These are phyloP conservation scores for Euphrasia confusa DNA, from an alignment of 257 asterid species.

Conservation along the genomic window DNA sequence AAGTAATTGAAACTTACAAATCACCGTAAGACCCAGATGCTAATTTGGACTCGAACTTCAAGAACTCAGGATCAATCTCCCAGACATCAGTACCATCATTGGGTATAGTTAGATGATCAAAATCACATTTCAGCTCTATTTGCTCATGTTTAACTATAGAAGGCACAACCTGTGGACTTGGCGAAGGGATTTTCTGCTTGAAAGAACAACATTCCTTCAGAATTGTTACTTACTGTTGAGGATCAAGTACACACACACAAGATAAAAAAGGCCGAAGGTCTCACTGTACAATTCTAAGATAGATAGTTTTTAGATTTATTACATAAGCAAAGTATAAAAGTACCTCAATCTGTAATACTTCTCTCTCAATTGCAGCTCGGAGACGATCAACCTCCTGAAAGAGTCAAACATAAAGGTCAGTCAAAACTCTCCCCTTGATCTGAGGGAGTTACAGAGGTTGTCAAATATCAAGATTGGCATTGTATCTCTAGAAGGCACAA, in stretches of 20 bases:
- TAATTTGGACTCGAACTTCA: constrained; percentile 52
- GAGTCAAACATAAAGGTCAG: constrained; percentile 10
- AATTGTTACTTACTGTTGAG: too few relatives aligned
- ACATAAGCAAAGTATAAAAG: constrained; percentile 24
- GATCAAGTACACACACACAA: too few relatives aligned
- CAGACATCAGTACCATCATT: constrained; percentile 68
- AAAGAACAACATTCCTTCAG: too few relatives aligned
- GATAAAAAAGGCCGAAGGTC: too few relatives aligned
- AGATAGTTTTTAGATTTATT: too few relatives aligned
- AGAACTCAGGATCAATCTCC: constrained; percentile 56
- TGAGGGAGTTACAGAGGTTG: constrained; percentile 10
- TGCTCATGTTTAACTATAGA: constrained; percentile 35
- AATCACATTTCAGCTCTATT: constrained; percentile 33
- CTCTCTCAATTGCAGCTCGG: constrained; percentile 54
- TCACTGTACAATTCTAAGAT: too few relatives aligned
- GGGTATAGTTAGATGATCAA: constrained; percentile 48
- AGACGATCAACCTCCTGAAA: constrained; percentile 84
- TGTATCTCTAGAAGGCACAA: too few relatives aligned
- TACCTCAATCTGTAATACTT: constrained; percentile 75
- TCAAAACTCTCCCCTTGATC: neutral
- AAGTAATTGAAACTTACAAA: constrained; percentile 35
- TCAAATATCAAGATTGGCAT: too few relatives aligned
- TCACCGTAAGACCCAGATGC: constrained; percentile 75
- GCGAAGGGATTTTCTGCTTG: constrained; percentile 42
- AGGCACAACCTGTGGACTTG: constrained; percentile 35